phyloP scores from a whole-genome alignment of 257 asterid genomes.

The Scutellaria barbata region DNA sequence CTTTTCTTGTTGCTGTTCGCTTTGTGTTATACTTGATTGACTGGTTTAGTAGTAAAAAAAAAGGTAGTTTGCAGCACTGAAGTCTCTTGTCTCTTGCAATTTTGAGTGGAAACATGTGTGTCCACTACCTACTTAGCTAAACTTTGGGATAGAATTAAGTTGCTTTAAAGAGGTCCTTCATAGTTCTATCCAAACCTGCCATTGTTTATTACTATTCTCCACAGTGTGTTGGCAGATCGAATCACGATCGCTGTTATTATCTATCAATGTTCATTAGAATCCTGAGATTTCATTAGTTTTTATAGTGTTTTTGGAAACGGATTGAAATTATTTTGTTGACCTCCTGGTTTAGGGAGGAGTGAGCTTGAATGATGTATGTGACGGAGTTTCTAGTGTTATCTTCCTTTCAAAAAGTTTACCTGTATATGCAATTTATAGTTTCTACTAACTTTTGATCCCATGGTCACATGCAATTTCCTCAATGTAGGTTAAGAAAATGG shows the following conservation, averaged over 20 bases:
- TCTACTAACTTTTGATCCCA: conserved; percentile 12
- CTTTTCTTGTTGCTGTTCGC: not conserved
- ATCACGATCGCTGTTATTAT: conserved; percentile 1
- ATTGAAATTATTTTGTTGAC: not conserved
- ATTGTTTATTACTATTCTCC: not conserved
- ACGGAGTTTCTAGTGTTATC: not conserved
- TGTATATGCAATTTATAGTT: conserved; percentile 3
- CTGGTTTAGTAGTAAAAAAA: not conserved
- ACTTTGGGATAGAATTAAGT: not conserved
- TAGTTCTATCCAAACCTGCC: conserved; percentile 1
- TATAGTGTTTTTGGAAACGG: not conserved
- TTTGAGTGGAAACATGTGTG: conserved; percentile 18
- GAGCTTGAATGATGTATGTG: too few species aligned
- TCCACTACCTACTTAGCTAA: conserved; percentile 22
- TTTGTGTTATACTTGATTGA: conserved; percentile 14
- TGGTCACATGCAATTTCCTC: conserved; percentile 31
- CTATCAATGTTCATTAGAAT: not conserved
- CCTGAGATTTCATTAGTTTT: conserved; percentile 13
- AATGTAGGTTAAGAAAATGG: conserved; percentile 72
- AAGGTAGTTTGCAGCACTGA: conserved; percentile 21
- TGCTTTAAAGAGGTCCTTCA: conserved; percentile 1
- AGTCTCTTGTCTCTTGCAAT: conserved; percentile 5
- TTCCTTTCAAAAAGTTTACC: not conserved
- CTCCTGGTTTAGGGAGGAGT: not conserved
- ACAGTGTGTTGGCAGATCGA: conserved; percentile 1